Evolutionary conservation across 2,329 filamentous ascomycete genomes (phyloP).

Genomic region (Teratosphaeriaceae sp.): DNA sequence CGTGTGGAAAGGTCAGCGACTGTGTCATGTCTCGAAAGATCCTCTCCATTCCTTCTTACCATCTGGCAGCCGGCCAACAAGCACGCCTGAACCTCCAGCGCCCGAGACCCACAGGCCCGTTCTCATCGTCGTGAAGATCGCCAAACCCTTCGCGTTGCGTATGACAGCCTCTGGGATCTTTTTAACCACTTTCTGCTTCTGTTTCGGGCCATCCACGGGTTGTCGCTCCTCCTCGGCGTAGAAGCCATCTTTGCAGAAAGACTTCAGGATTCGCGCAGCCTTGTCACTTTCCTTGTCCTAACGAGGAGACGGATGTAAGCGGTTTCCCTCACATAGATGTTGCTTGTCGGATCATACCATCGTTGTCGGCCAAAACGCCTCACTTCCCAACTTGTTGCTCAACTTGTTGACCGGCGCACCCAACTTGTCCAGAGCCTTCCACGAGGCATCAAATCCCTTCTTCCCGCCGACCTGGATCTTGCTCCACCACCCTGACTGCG

Average conservation of each 20-base stretch:
- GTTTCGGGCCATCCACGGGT: slow-evolving; percentile 45
- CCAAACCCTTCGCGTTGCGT: slow-evolving; percentile 80
- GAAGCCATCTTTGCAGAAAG: slow-evolving; percentile 79
- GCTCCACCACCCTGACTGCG: slow-evolving; percentile 41
- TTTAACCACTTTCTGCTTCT: slow-evolving; percentile 61
- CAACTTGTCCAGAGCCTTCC: slow-evolving; percentile 59
- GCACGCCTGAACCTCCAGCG: slow-evolving; percentile 79
- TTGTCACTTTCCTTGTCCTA: slow-evolving; percentile 92
- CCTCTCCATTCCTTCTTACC: no score
- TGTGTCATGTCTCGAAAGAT: no score
- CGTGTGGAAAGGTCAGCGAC: no score
- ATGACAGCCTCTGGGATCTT: slow-evolving; percentile 83
- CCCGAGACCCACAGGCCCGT: slow-evolving; percentile 88
- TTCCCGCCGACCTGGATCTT: slow-evolving; percentile 51
- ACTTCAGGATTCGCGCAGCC: slow-evolving; percentile 79
- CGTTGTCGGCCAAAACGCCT: slow-evolving; percentile 79
- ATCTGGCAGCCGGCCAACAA: slow-evolving; percentile 77
- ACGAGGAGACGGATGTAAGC: no score
- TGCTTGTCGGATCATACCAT: no score
- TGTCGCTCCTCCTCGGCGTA: slow-evolving; percentile 51
- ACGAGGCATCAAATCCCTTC: slow-evolving; percentile 68
- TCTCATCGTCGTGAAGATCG: slow-evolving; percentile 93
- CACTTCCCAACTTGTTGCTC: slow-evolving; percentile 72
- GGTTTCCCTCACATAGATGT: no score
- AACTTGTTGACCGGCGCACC: slow-evolving; percentile 67